Conservation (phyloP, 1,284 basidiomycete genomes). For the Stereum hirsutum region DNA sequence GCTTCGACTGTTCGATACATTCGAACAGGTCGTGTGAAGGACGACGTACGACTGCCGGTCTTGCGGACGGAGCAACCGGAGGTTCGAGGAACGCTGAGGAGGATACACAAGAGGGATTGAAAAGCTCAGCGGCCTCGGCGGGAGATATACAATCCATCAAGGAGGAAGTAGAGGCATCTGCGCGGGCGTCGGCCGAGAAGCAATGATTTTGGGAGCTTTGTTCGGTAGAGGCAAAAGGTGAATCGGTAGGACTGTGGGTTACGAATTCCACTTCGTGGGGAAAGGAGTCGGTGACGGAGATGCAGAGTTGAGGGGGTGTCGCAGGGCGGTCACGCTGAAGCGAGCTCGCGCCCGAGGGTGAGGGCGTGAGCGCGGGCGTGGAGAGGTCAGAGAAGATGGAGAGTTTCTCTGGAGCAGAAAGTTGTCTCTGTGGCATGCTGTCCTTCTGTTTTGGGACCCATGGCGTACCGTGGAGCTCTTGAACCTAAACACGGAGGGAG, state of each 20-base stretch:
- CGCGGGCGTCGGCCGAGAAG: background rate
- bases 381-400: slow-evolving; percentile 20
- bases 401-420: slow-evolving; percentile 19
- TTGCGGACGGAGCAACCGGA: slow-evolving; percentile 17
- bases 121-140: too few relatives aligned
- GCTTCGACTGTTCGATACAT: slow-evolving; percentile 80
- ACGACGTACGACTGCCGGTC: slow-evolving; percentile 55
- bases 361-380: slow-evolving; percentile 38
- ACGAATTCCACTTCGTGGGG: background rate
- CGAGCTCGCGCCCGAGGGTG: slow-evolving; percentile 44
- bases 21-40: slow-evolving; percentile 89
- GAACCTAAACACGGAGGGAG: slow-evolving; percentile 44
- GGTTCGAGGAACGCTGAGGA: slow-evolving; percentile 11
- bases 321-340: slow-evolving; percentile 17
- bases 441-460: slow-evolving; percentile 44
- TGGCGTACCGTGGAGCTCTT: slow-evolving; percentile 86
- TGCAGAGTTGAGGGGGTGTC: slow-evolving; percentile 27
- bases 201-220: too few relatives aligned
- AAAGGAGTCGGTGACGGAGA: slow-evolving; percentile 24
- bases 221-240: background rate
- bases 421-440: slow-evolving; percentile 12
- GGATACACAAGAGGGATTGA: too few relatives aligned
- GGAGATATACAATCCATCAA: too few relatives aligned
- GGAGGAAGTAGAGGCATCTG: too few relatives aligned
- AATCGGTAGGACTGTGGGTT: background rate